phyloP scores from a whole-genome alignment of 2,329 filamentous ascomycete species.

The Cadophora sp. region DNA sequence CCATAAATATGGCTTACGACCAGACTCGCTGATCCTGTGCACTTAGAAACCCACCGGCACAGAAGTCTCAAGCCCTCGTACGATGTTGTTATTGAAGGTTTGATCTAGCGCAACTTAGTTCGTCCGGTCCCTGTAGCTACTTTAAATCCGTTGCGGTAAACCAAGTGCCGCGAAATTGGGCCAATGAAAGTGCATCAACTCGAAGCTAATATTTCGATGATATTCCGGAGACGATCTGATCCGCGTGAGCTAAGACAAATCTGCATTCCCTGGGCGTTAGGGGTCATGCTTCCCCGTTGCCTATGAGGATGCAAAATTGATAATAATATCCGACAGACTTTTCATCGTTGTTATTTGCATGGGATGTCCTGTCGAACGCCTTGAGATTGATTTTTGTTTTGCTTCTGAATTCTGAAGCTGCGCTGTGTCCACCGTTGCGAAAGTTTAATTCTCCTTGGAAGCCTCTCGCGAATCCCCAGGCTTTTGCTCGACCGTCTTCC shows the following conservation, averaged over 20 bases:
- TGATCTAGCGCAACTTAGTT: background rate
- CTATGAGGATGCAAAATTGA: background rate
- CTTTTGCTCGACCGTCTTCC: background rate
- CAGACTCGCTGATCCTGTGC: background rate
- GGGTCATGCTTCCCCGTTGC: background rate
- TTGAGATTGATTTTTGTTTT: too few species aligned
- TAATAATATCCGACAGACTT: background rate
- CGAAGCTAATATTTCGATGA: background rate
- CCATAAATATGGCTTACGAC: background rate
- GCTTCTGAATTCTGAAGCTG: too few species aligned
- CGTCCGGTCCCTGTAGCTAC: background rate
- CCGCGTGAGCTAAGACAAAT: background rate
- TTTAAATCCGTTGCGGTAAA: background rate
- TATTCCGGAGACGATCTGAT: background rate
- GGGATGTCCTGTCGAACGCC: too few species aligned
- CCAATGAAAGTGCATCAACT: background rate
- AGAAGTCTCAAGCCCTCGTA: background rate
- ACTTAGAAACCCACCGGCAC: background rate
- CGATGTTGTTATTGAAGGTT: slow-evolving; percentile 3
- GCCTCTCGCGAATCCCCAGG: background rate
- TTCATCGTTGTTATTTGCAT: background rate
- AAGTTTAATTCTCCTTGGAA: too few species aligned
- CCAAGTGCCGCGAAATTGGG: background rate
- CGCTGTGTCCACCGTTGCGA: too few species aligned
- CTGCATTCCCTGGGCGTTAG: background rate